These are phyloP conservation scores for Mycena galopus DNA, from an alignment of 768 basidiomycete species.

Conservation along the genomic window DNA sequence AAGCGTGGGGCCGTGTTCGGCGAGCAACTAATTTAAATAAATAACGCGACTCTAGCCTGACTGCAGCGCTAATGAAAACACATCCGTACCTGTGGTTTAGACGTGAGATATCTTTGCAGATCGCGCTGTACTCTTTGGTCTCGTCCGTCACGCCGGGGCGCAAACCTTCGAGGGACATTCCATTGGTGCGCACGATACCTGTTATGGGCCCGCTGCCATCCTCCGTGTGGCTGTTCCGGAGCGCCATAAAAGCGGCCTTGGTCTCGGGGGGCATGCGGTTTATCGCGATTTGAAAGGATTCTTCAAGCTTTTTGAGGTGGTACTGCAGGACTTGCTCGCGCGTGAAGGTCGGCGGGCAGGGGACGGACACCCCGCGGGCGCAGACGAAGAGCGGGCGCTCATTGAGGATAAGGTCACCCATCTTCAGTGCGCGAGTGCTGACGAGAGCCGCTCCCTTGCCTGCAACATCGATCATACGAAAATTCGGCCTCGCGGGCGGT, in stretches of 20 bases:
- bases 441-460: constrained; percentile 48
- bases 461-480: constrained; percentile 28
- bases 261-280: constrained; percentile 42
- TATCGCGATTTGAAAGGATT: constrained; percentile 37
- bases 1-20: constrained; percentile 42
- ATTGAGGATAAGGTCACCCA: constrained; percentile 50
- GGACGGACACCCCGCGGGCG: constrained; percentile 32
- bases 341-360: not conserved
- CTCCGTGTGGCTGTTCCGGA: constrained; percentile 47
- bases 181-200: constrained; percentile 53
- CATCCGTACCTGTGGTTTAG: constrained; percentile 52
- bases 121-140: constrained; percentile 40
- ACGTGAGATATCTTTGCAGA: constrained; percentile 46
- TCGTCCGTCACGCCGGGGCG: constrained; percentile 24
- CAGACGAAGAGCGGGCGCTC: constrained; percentile 54
- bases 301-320: constrained; percentile 38
- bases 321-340: not conserved
- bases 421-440: constrained; percentile 44
- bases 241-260: constrained; percentile 45
- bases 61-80: not conserved
- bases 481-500: constrained; percentile 4
- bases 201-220: constrained; percentile 51
- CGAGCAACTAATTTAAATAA: constrained; percentile 15
- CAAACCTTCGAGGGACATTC: constrained; percentile 39
- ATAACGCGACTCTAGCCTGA: not conserved